Evolutionary conservation across 345 rosid species (phyloP).

Genomic region (Noccaea caerulescens): DNA sequence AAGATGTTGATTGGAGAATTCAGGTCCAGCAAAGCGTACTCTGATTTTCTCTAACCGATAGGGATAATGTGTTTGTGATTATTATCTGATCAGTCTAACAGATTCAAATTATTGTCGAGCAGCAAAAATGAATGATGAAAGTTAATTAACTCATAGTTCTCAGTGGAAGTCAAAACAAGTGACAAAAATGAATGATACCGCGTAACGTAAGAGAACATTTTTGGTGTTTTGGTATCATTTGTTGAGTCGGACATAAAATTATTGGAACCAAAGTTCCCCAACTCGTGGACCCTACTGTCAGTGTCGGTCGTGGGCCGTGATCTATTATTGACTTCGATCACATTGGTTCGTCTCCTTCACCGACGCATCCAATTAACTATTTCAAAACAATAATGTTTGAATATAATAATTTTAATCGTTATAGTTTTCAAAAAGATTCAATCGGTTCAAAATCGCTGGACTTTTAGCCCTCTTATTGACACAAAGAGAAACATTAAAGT

Average conservation of each 20-base stretch:
- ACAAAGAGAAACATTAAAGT: background rate
- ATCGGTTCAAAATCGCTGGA: constrained; percentile 6
- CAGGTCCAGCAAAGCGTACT: too few species aligned
- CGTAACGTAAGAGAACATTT: constrained; percentile 15
- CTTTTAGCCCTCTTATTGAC: constrained; percentile 12
- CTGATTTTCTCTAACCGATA: too few species aligned
- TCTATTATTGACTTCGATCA: constrained; percentile 25
- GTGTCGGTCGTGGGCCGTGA: constrained; percentile 37
- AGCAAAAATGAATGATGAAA: background rate
- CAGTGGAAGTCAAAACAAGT: too few species aligned
- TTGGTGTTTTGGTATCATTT: constrained; percentile 15
- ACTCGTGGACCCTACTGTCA: constrained; percentile 27
- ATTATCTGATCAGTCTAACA: too few species aligned
- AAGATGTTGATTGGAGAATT: too few species aligned
- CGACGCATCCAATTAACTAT: constrained; percentile 30
- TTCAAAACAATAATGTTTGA: background rate
- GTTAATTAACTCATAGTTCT: too few species aligned
- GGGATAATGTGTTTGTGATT: too few species aligned
- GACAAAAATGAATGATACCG: constrained; percentile 3
- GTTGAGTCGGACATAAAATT: constrained; percentile 19
- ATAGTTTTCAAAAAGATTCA: background rate
- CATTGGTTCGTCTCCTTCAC: constrained; percentile 19
- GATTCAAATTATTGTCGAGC: too few species aligned
- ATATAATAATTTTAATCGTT: background rate
- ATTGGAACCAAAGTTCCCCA: constrained; percentile 26